Evolutionary conservation across 1,284 basidiomycete genomes (phyloP), one percentile per base, ranked within the genome.

Genomic region (Fomitopsis betulina): DNA sequence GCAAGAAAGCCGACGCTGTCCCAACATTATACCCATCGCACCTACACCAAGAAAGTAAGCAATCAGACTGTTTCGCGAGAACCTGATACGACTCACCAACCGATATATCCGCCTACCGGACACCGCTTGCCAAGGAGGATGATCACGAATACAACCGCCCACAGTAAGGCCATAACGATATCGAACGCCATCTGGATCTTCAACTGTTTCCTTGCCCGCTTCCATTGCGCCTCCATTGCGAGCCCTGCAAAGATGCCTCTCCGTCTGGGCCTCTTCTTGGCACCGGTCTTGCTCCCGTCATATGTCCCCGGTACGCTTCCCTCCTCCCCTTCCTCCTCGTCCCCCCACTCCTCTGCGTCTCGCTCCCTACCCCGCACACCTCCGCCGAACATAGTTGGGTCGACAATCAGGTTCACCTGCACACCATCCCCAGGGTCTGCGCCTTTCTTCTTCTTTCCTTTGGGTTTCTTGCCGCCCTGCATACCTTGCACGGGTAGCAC

Each of bases 321-420:
- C 5, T 61, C 61, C 3, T 61, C 54, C 64, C 71, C 71, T 12
- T 71, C 72, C 1, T 74, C 73, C 8, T 75, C 73, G 30, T 74
- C 72, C 1, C 73, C 73, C 4, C 71, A 72, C 12, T 65, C 64
- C 12, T 62, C 60, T 5, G 60, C 50, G 65, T 71, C 70, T 12
- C 47, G 13, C 21, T 40, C 33, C 35, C 49, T 51, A 30, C 30
- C 45, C 32, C 49, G 13, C 10, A 32, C 49, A 5, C 69, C 63
- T 19, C 70, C 68, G 0, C 74, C 77, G 49, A 89, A 85, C 61
- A 81, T 79, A 3, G 74, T 73, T 8, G 86, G 86, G 67, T 88
- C 85, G 33, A 88, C 84, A 60, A 88, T 88, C 49, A 88, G 74
- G 67, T 88, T 89, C 54, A 88, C 85, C 59, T 88, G 86, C 0